Conservation (phyloP, 768 basidiomycete species). For the Rhodotorula diobovata region DNA sequence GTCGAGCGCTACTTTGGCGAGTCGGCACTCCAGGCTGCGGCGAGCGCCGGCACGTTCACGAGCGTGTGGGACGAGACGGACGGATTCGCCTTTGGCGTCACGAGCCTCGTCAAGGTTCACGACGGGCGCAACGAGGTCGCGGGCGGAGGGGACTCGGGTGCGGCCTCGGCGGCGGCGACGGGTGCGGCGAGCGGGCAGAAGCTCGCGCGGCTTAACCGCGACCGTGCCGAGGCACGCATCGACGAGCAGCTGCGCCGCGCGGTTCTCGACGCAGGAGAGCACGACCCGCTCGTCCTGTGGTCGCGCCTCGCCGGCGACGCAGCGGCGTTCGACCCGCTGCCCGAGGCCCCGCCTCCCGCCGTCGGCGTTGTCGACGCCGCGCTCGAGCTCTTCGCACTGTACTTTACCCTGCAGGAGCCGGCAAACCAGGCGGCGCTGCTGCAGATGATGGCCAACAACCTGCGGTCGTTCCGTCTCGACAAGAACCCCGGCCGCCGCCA, state of each 20-base stretch:
- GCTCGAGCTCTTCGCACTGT: slow-evolving; percentile 73
- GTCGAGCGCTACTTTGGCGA: slow-evolving; percentile 71
- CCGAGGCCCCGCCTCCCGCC: slow-evolving; percentile 64
- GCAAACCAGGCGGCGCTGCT: slow-evolving; percentile 47
- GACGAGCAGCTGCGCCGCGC: slow-evolving; percentile 72
- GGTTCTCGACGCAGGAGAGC: slow-evolving; percentile 75
- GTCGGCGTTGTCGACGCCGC: slow-evolving; percentile 83
- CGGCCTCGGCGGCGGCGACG: neutral
- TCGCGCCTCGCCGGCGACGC: slow-evolving; percentile 47
- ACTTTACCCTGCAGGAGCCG: slow-evolving; percentile 74
- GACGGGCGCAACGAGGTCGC: slow-evolving; percentile 33
- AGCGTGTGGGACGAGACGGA: slow-evolving; percentile 81
- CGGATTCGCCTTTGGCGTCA: slow-evolving; percentile 87
- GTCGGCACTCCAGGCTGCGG: slow-evolving; percentile 81
- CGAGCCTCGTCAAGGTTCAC: slow-evolving; percentile 51
- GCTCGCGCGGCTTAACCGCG: slow-evolving; percentile 61
- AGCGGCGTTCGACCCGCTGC: slow-evolving; percentile 40
- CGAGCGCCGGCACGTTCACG: slow-evolving; percentile 74
- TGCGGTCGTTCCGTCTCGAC: slow-evolving; percentile 72
- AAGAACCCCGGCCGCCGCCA: slow-evolving; percentile 79
- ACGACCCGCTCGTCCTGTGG: slow-evolving; percentile 72
- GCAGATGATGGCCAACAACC: slow-evolving; percentile 58
- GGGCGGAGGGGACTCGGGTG: slow-evolving; percentile 35
- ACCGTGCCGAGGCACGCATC: slow-evolving; percentile 72
- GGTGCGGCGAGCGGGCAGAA: slow-evolving; percentile 15